Base-by-base conservation (phyloP, 208 protist species). In the Kentomonas sorsogonicus region DNA sequence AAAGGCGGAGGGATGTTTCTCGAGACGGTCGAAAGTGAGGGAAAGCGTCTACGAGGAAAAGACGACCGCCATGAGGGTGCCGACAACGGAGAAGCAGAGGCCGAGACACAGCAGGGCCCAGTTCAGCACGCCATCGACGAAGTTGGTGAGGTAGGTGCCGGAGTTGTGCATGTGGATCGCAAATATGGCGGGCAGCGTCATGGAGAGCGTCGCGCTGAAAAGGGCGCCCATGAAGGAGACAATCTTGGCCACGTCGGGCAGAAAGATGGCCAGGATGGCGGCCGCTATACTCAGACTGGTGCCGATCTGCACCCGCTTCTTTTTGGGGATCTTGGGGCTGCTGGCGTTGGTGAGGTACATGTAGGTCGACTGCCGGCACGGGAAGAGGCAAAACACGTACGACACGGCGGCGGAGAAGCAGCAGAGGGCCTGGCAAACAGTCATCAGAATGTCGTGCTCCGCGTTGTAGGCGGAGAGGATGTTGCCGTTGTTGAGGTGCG, bases 371-470 rank as follows among this genome's bases (percentile, higher is more conserved):
- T 71, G 65, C 20, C 83, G 77, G 55, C 75, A 82, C 11, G 83
- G 83, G 45, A 88, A 91, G 52, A 91, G 72, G 66, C 67, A 85
- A 58, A 88, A 91, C 22, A 88, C 74, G 50, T 70, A 91, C 15
- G 79, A 85, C 11, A 87, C 53, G 29, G 77, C 69, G 0, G 79
- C 83, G 55, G 72, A 82, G 60, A 79, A 91, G 64, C 79, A 91
- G 60, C 83, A 91, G 48, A 80, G 69, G 10, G 84, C 55, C 63
- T 86, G 83, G 59, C 72, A 81, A 31, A 73, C 30, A 48, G 83
- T 68, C 74, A 87, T 88, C 25, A 91, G 70, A 48, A 57, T 29
- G 43, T 86, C 83, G 25, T 70, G 56, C 54, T 72, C 26, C 15
- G 69, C 51, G 52, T 85, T 73, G 76, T 88, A 88, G 33, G 58